Evolutionary conservation across 176 grass and related monocot genomes (phyloP).

Genomic region (Poa pratensis): DNA sequence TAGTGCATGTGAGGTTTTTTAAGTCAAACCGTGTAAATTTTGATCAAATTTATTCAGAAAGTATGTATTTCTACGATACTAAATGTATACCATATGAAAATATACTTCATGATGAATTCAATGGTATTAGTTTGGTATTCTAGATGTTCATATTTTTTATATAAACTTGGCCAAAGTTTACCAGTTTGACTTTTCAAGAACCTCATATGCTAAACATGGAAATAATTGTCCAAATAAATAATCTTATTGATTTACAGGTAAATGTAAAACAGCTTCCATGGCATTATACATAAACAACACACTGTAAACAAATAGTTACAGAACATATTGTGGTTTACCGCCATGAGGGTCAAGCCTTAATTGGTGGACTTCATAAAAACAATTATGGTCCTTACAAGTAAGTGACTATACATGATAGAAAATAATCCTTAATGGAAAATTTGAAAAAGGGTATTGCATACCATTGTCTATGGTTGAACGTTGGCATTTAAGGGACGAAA

Average conservation of each 20-base stretch:
- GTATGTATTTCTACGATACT: too few species aligned
- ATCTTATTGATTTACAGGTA: background rate
- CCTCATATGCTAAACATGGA: background rate
- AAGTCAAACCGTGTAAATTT: too few species aligned
- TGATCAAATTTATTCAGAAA: too few species aligned
- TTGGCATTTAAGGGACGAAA: background rate
- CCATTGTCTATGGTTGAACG: background rate
- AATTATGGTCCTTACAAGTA: background rate
- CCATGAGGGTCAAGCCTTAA: background rate
- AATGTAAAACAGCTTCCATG: background rate
- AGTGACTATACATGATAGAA: background rate
- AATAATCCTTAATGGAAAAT: background rate
- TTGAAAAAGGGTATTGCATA: background rate
- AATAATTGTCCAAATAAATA: background rate
- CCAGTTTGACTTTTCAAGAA: too few species aligned
- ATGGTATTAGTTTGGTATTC: too few species aligned
- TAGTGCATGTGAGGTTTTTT: too few species aligned
- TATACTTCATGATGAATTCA: too few species aligned
- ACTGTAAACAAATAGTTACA: background rate
- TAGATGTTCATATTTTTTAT: too few species aligned
- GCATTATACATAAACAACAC: background rate
- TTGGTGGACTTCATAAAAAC: background rate
- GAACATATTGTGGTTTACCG: background rate
- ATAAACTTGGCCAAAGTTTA: too few species aligned
- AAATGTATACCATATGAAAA: too few species aligned